Evolutionary conservation across 2,329 filamentous ascomycete genomes (phyloP).

Genomic region (Penicillium corylophilum): DNA sequence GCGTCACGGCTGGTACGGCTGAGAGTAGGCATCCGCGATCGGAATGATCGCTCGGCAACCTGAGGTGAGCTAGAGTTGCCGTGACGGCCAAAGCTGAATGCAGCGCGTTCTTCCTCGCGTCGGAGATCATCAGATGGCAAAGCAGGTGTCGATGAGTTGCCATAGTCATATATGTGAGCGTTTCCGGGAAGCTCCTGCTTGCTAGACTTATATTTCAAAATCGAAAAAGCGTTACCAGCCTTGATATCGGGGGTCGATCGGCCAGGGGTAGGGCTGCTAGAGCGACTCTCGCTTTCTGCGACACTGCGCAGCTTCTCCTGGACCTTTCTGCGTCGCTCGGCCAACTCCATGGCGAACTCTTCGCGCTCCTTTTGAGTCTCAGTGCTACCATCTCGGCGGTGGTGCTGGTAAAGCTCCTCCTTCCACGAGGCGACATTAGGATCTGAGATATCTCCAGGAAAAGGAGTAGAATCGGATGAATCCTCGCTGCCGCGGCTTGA

Average conservation of each 20-base stretch:
- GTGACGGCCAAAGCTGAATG: conserved; percentile 33
- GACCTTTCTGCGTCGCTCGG: conserved; percentile 48
- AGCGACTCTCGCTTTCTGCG: conserved; percentile 44
- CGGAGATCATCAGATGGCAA: conserved; percentile 35
- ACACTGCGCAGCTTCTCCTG: conserved; percentile 49
- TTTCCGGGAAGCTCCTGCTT: conserved; percentile 36
- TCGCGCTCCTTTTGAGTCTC: conserved; percentile 51
- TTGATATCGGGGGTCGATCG: conserved; percentile 37
- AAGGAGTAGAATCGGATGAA: conserved; percentile 10
- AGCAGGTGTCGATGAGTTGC: conserved; percentile 38
- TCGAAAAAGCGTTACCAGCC: conserved; percentile 45
- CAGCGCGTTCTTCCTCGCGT: conserved; percentile 37
- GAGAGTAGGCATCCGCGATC: conserved; percentile 29
- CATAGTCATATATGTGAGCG: conserved; percentile 44
- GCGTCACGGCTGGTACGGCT: conserved; percentile 35
- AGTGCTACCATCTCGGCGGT: conserved; percentile 46
- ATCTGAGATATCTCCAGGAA: neutral
- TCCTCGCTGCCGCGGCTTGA: conserved; percentile 17
- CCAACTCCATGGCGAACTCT: conserved; percentile 50
- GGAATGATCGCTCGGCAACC: conserved; percentile 30
- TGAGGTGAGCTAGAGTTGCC: conserved; percentile 42
- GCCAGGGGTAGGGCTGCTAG: conserved; percentile 43
- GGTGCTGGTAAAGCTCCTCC: conserved; percentile 45
- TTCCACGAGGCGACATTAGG: conserved; percentile 44
- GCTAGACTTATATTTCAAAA: conserved; percentile 44